Percentiles rank a stretch among this genome's conserved stretches.
These are phyloP conservation scores for Apiosordaria backusii DNA, from an alignment of 495 filamentous ascomycete species.

Conservation along the genomic window DNA sequence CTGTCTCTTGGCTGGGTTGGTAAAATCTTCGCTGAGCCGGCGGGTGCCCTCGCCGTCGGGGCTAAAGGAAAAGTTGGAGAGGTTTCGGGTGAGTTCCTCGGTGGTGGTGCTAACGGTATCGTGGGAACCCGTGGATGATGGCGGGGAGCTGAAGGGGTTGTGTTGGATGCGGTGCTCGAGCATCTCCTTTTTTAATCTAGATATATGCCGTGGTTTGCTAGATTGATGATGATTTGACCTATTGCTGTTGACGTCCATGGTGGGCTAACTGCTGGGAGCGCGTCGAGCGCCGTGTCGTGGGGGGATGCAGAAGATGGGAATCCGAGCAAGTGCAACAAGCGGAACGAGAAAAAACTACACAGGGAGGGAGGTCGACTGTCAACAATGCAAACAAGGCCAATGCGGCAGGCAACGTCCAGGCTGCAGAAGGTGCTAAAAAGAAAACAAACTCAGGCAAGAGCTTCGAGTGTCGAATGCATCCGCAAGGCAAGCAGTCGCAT, in stretches of 20 bases:
- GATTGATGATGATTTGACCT: conserved; percentile 21
- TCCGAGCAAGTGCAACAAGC: conserved; percentile 14
- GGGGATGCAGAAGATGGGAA: background rate
- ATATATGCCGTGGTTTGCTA: conserved; percentile 35
- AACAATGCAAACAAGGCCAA: background rate
- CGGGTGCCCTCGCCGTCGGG: conserved; percentile 47
- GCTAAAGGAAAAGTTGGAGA: conserved; percentile 44
- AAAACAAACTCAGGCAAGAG: conserved; percentile 1
- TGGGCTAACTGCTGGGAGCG: conserved; percentile 19
- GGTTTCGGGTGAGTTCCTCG: conserved; percentile 34
- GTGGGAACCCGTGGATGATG: conserved; percentile 51
- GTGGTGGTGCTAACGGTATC: conserved; percentile 47
- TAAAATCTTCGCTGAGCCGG: conserved; percentile 27
- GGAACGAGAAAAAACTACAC: background rate
- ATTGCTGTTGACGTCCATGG: conserved; percentile 37
- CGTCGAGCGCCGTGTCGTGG: conserved; percentile 20
- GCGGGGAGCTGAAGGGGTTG: conserved; percentile 49
- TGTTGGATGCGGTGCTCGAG: conserved; percentile 33
- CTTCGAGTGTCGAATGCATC: background rate
- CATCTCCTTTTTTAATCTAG: conserved; percentile 37
- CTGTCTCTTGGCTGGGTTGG: conserved; percentile 20
- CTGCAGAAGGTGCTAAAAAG: background rate
- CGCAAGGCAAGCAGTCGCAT: conserved; percentile 10
- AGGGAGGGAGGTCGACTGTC: background rate
- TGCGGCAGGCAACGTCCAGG: background rate